phyloP scores from a whole-genome alignment of 1,139 yeast species.

The Debaryomyces singareniensis region DNA sequence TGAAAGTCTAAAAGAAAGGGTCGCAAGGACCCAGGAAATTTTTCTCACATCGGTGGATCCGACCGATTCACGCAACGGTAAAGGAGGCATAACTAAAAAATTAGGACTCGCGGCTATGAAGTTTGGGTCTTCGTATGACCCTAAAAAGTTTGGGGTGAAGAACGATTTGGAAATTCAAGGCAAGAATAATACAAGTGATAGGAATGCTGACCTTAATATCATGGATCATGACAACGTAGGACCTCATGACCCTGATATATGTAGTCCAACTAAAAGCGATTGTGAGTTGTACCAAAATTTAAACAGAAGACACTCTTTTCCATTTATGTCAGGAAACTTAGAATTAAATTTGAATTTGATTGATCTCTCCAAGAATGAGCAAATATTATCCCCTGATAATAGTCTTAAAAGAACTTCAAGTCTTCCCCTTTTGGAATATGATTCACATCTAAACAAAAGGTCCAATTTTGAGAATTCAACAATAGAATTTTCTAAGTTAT shows the following conservation, averaged over 20 bases:
- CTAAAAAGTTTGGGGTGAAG: constrained; percentile 5
- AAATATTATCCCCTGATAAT: constrained; percentile 1
- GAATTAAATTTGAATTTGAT: constrained; percentile 28
- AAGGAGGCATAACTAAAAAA: constrained; percentile 12
- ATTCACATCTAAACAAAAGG: constrained; percentile 15
- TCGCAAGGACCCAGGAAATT: constrained; percentile 19
- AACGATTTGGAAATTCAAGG: constrained; percentile 3
- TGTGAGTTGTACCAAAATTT: constrained; percentile 11
- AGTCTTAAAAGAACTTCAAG: constrained; percentile 28
- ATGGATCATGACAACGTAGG: not conserved
- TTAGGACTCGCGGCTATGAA: constrained; percentile 27
- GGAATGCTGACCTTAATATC: not conserved
- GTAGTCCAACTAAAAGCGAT: not conserved
- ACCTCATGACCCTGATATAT: not conserved
- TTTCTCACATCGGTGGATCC: constrained; percentile 14
- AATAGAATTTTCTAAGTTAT: not conserved
- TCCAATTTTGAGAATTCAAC: constrained; percentile 1
- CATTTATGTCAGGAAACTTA: constrained; percentile 17
- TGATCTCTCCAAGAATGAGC: constrained; percentile 11
- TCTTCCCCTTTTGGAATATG: constrained; percentile 40
- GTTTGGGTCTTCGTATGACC: constrained; percentile 5
- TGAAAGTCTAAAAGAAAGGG: constrained; percentile 31
- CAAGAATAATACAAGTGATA: not conserved
- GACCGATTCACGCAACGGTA: constrained; percentile 10
- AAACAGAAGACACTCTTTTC: constrained; percentile 42